Base-by-base conservation (phyloP, 2,329 filamentous ascomycete genomes). In the Colletotrichum cereale region DNA sequence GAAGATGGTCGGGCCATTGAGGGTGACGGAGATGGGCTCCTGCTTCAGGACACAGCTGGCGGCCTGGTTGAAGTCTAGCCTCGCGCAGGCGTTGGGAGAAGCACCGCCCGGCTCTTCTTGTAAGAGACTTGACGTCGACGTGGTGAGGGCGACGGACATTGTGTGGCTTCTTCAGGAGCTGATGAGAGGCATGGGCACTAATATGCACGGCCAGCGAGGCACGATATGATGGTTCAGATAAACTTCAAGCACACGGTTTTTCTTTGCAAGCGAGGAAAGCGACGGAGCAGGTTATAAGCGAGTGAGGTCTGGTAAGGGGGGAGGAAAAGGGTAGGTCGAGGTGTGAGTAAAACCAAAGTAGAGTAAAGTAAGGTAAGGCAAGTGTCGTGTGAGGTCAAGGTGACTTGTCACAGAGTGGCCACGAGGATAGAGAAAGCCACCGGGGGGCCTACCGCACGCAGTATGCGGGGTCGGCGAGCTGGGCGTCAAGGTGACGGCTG, bases 21-120 rank as follows among this genome's bases (percentile, higher is more conserved):
- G 83, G 0, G 87, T 89, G 63, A 90, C 77, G 50, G 84, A 85
- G 66, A 89, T 81, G 55, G 86, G 83, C 74, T 85, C 83, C 77
- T 89, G 86, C 42, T 83, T 83, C 72, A 86, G 75, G 40, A 77
- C 58, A 48, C 42, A 74, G 40, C 34, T 66, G 38, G 72, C 83
- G 60, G 82, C 80, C 76, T 84, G 80, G 73, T 82, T 82, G 71
- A 84, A 75, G n/a, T 79, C 76, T 21, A 80, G 42, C 44, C 73
- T 74, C 63, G 57, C 40, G 48, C 69, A 72, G 31, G 66, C 70
- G 42, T 61, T 18, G 18, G 47, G 42, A 14, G 60, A 38, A 42
- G 58, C 18, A 55, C 74, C 68, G 64, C 73, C 67, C n/a, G 63
- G 56, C 29, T 69, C 55, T 66, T 72, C 50, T 52, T 70, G 62